A percentile compares a stretch with the other conserved stretches of the same genome.
Conservation (phyloP, 1,284 basidiomycete species). For the Cutaneotrichosporon sp. region DNA sequence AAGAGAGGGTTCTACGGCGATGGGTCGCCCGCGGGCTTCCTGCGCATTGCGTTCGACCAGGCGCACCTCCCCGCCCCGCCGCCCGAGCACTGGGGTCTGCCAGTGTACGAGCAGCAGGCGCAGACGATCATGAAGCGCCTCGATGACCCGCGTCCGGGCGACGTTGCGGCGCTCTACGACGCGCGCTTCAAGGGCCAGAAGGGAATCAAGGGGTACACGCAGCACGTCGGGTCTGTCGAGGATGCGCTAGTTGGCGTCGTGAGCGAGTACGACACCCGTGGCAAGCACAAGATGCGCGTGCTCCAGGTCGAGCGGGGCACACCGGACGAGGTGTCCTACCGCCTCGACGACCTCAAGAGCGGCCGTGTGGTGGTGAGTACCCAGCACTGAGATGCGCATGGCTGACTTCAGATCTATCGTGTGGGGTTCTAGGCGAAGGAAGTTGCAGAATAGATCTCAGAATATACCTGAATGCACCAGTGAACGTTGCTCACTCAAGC, state of each 20-base stretch:
- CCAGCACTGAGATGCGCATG: too few species aligned
- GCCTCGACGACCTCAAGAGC: slow-evolving; percentile 25
- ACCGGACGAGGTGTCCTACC: slow-evolving; percentile 24
- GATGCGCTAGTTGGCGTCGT: slow-evolving; percentile 73
- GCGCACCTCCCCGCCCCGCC: slow-evolving; percentile 32
- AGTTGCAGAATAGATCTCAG: neutral
- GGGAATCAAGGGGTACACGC: slow-evolving; percentile 67
- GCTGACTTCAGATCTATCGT: neutral
- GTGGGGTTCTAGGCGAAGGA: neutral
- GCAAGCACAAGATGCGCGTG: slow-evolving; percentile 79
- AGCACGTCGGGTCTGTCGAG: slow-evolving; percentile 62
- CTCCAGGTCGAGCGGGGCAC: slow-evolving; percentile 63
- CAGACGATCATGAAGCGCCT: slow-evolving; percentile 66
- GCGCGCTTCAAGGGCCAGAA: slow-evolving; percentile 87
- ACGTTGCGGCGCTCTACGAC: slow-evolving; percentile 72
- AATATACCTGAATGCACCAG: neutral
- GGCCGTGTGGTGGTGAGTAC: slow-evolving; percentile 16
- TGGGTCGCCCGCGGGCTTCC: slow-evolving; percentile 76
- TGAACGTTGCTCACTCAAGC: neutral
- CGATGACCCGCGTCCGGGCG: slow-evolving; percentile 77
- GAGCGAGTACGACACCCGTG: slow-evolving; percentile 70
- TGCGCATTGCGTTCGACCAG: slow-evolving; percentile 62
- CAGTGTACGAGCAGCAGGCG: slow-evolving; percentile 72
- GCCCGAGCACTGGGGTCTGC: slow-evolving; percentile 62
- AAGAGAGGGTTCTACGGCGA: slow-evolving; percentile 76